These are phyloP conservation scores for Xerocomus amazonicus DNA, from an alignment of 1,284 basidiomycete species.

Conservation along the genomic window DNA sequence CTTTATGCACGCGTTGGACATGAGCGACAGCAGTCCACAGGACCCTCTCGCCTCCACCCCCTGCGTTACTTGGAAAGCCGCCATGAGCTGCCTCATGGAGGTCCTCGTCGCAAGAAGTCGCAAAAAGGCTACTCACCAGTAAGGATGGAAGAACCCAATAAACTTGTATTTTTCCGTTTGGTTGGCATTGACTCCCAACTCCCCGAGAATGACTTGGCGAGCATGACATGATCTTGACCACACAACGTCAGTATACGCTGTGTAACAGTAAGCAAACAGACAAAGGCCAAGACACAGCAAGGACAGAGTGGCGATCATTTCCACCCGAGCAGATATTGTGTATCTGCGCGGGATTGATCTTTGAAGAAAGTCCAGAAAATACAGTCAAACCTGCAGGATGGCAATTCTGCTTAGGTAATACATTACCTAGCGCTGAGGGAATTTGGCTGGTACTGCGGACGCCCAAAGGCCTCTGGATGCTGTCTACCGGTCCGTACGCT, in stretches of 20 bases:
- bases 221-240: conserved; percentile 21
- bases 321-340: conserved; percentile 1
- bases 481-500: not conserved
- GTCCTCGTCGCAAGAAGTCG: conserved; percentile 23
- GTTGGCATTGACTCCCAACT: conserved; percentile 8
- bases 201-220: conserved; percentile 21
- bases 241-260: conserved; percentile 22
- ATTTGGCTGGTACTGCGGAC: conserved; percentile 5
- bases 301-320: conserved; percentile 14
- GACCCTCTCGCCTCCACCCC: conserved; percentile 95
- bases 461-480: not conserved
- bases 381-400: not conserved
- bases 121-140: conserved; percentile 62
- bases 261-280: conserved; percentile 13
- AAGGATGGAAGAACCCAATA: conserved; percentile 93
- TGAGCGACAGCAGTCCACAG: conserved; percentile 88
- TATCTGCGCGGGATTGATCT: not conserved
- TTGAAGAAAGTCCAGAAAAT: not conserved
- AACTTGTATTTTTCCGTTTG: conserved; percentile 38
- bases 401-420: conserved; percentile 7
- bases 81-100: conserved; percentile 37
- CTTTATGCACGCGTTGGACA: conserved; percentile 70
- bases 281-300: conserved; percentile 22
- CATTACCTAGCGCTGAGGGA: not conserved
- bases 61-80: conserved; percentile 76